Evolutionary conservation across 192 early-diverging fungal genomes (phyloP).

Genomic region (Helicostylum pulchrum): DNA sequence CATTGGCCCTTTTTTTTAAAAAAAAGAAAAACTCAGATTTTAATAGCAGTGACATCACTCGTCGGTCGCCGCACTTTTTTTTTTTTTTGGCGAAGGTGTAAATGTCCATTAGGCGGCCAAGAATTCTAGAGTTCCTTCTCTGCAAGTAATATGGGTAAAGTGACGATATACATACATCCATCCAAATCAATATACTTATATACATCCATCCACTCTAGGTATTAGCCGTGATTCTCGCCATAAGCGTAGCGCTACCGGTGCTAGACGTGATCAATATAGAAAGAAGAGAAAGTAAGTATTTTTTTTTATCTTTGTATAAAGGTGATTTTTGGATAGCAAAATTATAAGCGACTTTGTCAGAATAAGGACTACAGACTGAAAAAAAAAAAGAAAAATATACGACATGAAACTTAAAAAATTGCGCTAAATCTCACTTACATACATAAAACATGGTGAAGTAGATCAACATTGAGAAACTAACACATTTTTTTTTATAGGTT

Average conservation of each 20-base stretch:
- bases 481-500: slow-evolving; percentile 45
- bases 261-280: slow-evolving; percentile 99
- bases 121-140: background rate
- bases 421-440: background rate
- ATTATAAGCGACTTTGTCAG: too few relatives aligned
- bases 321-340: too few relatives aligned
- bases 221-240: slow-evolving; percentile 99
- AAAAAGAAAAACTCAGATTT: too few relatives aligned
- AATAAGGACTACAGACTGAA: background rate
- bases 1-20: too few relatives aligned
- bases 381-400: background rate
- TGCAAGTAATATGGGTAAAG: slow-evolving; percentile 5
- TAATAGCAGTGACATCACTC: too few relatives aligned
- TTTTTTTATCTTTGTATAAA: background rate
- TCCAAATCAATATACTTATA: background rate
- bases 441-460: background rate
- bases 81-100: too few relatives aligned
- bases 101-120: background rate
- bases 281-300: slow-evolving; percentile 95
- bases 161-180: background rate
- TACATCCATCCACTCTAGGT: slow-evolving; percentile 58
- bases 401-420: background rate
- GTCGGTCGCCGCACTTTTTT: too few relatives aligned
- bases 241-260: slow-evolving; percentile 96
- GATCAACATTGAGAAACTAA: background rate